These are phyloP conservation scores for Conoideocrella luteorostrata DNA, from an alignment of 2,329 filamentous ascomycete genomes.

Conservation along the genomic window DNA sequence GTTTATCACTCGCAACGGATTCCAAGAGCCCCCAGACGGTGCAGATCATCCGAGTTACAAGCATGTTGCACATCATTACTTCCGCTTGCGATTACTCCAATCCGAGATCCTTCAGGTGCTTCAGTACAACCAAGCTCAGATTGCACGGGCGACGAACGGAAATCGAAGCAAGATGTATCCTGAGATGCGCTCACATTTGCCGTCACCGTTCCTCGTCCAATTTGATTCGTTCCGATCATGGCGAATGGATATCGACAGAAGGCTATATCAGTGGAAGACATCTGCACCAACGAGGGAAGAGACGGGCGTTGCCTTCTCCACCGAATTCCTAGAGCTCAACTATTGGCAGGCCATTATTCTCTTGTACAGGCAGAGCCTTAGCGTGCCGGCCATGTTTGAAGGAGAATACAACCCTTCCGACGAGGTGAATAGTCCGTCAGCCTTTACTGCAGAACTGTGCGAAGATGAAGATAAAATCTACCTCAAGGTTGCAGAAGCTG, in stretches of 20 bases:
- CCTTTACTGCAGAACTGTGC: constrained; percentile 57
- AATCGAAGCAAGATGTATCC: constrained; percentile 60
- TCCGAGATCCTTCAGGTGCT: constrained; percentile 93
- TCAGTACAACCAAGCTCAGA: constrained; percentile 83
- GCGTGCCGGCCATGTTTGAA: constrained; percentile 78
- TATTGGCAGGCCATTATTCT: constrained; percentile 98
- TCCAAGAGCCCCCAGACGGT: constrained; percentile 54
- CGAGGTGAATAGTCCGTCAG: constrained; percentile 56
- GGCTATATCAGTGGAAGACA: constrained; percentile 81
- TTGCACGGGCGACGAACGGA: constrained; percentile 59
- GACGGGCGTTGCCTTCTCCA: constrained; percentile 82
- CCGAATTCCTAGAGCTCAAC: constrained; percentile 87
- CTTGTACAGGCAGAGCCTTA: constrained; percentile 86
- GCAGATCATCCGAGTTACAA: constrained; percentile 72
- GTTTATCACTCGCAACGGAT: constrained; percentile 75
- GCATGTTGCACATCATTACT: constrained; percentile 85
- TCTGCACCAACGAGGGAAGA: constrained; percentile 69
- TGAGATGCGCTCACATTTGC: constrained; percentile 70
- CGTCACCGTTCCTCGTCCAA: constrained; percentile 76
- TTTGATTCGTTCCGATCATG: constrained; percentile 85
- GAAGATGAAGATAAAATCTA: constrained; percentile 90
- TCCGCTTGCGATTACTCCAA: constrained; percentile 79
- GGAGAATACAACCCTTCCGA: constrained; percentile 65
- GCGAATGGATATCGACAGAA: constrained; percentile 78
- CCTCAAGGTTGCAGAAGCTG: constrained; percentile 89